Conservation (phyloP, 768 basidiomycete species). For the Calocera viscosa region DNA sequence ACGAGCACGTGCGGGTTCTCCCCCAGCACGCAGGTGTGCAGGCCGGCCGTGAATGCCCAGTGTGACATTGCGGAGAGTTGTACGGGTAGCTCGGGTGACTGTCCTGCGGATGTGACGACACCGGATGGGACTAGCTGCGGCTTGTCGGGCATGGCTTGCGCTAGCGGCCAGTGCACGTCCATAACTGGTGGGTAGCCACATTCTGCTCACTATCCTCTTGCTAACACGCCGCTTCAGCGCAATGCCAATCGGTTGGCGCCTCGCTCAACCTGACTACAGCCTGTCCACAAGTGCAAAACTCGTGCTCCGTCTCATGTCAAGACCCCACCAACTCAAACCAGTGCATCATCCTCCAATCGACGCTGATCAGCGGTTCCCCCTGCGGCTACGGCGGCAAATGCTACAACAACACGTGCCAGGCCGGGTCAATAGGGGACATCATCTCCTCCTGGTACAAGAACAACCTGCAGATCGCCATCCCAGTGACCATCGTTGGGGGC, state of each 20-base stretch:
- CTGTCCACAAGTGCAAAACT: conserved; percentile 52
- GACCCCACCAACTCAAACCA: conserved; percentile 48
- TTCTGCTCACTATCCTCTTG: neutral
- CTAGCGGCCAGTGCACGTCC: conserved; percentile 68
- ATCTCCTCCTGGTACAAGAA: conserved; percentile 51
- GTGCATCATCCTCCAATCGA: conserved; percentile 58
- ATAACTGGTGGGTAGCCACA: conserved; percentile 39
- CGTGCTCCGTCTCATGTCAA: conserved; percentile 69
- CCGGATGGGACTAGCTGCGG: conserved; percentile 61
- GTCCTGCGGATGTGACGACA: conserved; percentile 50
- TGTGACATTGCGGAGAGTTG: conserved; percentile 69
- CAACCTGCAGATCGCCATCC: conserved; percentile 69
- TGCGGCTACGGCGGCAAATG: conserved; percentile 74
- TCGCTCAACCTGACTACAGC: conserved; percentile 56
- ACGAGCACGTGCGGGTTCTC: conserved; percentile 57
- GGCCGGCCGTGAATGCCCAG: conserved; percentile 46
- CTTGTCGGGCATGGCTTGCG: conserved; percentile 49
- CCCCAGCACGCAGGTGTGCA: conserved; percentile 52
- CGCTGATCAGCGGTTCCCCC: conserved; percentile 68
- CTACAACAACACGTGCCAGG: conserved; percentile 44
- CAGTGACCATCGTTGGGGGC: conserved; percentile 60
- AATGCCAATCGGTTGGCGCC: conserved; percentile 63
- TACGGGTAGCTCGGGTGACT: conserved; percentile 58
- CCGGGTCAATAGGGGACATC: conserved; percentile 29
- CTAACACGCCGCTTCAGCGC: conserved; percentile 32